Evolutionary conservation across 805 yeast genomes (phyloP).

Genomic region (Yarrowia phangngaensis): DNA sequence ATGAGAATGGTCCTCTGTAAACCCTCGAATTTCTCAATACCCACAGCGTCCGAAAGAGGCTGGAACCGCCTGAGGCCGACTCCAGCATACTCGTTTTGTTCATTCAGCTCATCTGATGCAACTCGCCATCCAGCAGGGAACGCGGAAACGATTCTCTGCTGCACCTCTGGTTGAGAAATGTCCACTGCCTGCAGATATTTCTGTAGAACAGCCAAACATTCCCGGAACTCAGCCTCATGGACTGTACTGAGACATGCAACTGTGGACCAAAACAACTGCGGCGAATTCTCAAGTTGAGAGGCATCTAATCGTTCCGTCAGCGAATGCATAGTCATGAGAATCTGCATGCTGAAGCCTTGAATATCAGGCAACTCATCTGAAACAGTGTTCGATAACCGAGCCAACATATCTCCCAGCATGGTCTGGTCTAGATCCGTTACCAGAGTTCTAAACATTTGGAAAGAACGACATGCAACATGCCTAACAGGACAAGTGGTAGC

Average conservation of each 20-base stretch:
- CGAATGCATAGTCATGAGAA: conserved; percentile 91
- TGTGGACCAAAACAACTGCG: conserved; percentile 92
- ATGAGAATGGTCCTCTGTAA: conserved; percentile 71
- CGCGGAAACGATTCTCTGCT: conserved; percentile 72
- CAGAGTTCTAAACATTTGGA: conserved; percentile 84
- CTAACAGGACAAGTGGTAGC: conserved; percentile 97
- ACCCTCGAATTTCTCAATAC: conserved; percentile 69
- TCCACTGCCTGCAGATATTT: conserved; percentile 85
- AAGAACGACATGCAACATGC: conserved; percentile 94
- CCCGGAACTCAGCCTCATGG: conserved; percentile 90
- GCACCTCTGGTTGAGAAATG: conserved; percentile 78
- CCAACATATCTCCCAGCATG: conserved; percentile 91
- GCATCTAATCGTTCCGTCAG: conserved; percentile 81
- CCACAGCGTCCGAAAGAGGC: conserved; percentile 1
- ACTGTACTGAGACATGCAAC: conserved; percentile 87
- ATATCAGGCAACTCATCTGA: conserved; percentile 86
- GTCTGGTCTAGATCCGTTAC: conserved; percentile 75
- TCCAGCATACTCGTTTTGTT: conserved; percentile 21
- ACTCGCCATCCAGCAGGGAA: conserved; percentile 96
- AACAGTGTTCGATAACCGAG: conserved; percentile 85
- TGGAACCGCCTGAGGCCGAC: conserved; percentile 18
- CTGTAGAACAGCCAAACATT: conserved; percentile 73
- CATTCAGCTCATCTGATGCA: conserved; percentile 10
- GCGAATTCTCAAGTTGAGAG: conserved; percentile 75
- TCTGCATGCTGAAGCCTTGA: conserved; percentile 96